phyloP scores from a whole-genome alignment of 2,329 filamentous ascomycete genomes.

The Colletotrichum neosansevieriae region DNA sequence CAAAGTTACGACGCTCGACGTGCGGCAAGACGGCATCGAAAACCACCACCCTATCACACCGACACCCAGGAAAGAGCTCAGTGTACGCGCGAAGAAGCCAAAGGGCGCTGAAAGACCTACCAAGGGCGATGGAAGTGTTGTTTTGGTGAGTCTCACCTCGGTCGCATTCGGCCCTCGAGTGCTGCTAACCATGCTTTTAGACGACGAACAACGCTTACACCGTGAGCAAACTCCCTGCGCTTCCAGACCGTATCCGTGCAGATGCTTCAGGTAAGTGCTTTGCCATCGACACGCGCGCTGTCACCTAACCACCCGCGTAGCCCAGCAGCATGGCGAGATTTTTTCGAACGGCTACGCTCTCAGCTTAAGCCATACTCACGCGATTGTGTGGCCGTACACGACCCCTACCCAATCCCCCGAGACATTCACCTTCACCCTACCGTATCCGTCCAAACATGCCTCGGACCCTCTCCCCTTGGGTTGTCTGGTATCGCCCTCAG shows the following conservation, averaged over 20 bases:
- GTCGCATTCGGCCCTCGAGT: slow-evolving; percentile 17
- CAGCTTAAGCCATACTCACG: slow-evolving; percentile 82
- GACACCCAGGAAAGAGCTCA: slow-evolving; percentile 64
- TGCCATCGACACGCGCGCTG: slow-evolving; percentile 10
- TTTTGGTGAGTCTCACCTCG: slow-evolving; percentile 67
- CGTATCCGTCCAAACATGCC: slow-evolving; percentile 74
- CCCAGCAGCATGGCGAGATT: slow-evolving; percentile 74
- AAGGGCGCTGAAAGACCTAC: slow-evolving; percentile 71
- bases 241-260: slow-evolving; percentile 81
- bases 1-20: slow-evolving; percentile 59
- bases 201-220: slow-evolving; percentile 87
- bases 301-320: slow-evolving; percentile 55
- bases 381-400: slow-evolving; percentile 91
- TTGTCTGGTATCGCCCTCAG: slow-evolving; percentile 82
- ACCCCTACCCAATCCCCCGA: slow-evolving; percentile 76
- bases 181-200: slow-evolving; percentile 57
- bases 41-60: slow-evolving; percentile 48
- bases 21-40: slow-evolving; percentile 62
- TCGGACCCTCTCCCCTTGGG: slow-evolving; percentile 84
- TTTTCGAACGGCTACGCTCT: slow-evolving; percentile 80
- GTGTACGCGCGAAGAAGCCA: slow-evolving; percentile 71
- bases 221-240: slow-evolving; percentile 84
- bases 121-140: slow-evolving; percentile 76
- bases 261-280: slow-evolving; percentile 72
- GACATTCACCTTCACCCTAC: slow-evolving; percentile 83